These are phyloP conservation scores for Phytopythium kandeliae DNA, from an alignment of 352 stramenopile species.

Conservation along the genomic window DNA sequence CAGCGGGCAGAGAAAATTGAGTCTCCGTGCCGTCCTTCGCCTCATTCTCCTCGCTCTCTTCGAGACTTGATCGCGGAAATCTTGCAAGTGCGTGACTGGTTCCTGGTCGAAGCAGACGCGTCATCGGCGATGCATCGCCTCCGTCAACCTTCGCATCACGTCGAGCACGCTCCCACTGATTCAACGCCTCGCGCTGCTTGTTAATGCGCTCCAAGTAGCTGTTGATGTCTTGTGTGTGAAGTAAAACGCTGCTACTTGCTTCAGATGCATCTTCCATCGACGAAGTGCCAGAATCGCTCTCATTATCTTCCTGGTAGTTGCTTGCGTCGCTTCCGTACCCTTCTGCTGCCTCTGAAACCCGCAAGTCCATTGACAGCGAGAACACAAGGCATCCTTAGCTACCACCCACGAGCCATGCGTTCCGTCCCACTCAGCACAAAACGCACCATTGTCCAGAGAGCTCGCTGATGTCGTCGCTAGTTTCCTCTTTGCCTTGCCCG, in stretches of 20 bases:
- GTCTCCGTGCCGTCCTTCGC: conserved; percentile 12
- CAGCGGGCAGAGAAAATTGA: conserved; percentile 19
- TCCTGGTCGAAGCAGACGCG: background rate
- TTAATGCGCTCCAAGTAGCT: conserved; percentile 44
- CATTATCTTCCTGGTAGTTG: background rate
- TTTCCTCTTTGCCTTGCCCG: conserved; percentile 2
- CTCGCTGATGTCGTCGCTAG: background rate
- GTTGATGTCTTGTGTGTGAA: conserved; percentile 49
- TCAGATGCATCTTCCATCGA: conserved; percentile 5
- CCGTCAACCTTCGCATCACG: background rate
- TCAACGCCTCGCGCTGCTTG: conserved; percentile 38
- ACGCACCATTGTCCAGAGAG: conserved; percentile 3
- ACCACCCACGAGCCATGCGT: background rate
- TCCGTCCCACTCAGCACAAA: background rate
- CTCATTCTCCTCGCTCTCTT: conserved; percentile 12
- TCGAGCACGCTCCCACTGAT: conserved; percentile 35
- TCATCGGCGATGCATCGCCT: background rate
- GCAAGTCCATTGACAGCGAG: background rate
- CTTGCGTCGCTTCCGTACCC: background rate
- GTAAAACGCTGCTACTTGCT: conserved; percentile 13
- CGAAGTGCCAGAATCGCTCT: background rate
- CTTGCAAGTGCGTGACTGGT: background rate
- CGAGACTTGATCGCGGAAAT: background rate
- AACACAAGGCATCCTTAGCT: background rate
- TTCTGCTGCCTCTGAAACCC: background rate